These are phyloP conservation scores for Aquilaria yunnanensis DNA, from an alignment of 345 rosid genomes.

Conservation along the genomic window DNA sequence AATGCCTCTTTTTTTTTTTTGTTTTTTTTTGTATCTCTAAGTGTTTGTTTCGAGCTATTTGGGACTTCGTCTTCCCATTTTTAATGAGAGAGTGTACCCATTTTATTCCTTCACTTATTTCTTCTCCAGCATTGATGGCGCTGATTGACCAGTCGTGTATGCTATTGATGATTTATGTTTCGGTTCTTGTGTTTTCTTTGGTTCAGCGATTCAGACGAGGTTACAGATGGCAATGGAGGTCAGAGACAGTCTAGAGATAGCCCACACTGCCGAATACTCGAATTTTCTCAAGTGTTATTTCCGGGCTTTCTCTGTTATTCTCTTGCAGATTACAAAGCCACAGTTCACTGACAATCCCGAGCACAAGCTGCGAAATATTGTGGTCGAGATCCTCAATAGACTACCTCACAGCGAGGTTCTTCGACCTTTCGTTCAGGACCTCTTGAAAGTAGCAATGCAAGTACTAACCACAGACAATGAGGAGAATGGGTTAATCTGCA, in stretches of 20 bases:
- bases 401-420: conserved; percentile 97
- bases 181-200: conserved; percentile 3
- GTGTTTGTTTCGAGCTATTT: too few species aligned
- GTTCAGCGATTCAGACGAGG: conserved; percentile 73
- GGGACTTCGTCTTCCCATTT: background rate
- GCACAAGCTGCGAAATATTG: conserved; percentile 86
- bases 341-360: conserved; percentile 79
- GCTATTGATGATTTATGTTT: too few species aligned
- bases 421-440: conserved; percentile 97
- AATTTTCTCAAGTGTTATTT: conserved; percentile 95
- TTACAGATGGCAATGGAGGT: conserved; percentile 92
- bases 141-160: background rate
- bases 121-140: background rate
- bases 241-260: conserved; percentile 96
- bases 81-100: too few species aligned
- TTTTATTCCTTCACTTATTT: conserved; percentile 12
- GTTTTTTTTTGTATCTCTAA: background rate
- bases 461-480: conserved; percentile 93
- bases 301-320: conserved; percentile 76
- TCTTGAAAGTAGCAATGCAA: conserved; percentile 95
- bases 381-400: conserved; percentile 92
- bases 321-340: conserved; percentile 71
- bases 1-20: background rate
- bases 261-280: conserved; percentile 92
- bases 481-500: conserved; percentile 93